phyloP scores from a whole-genome alignment of 179 eudicot genomes.

The Carnegiea gigantea region DNA sequence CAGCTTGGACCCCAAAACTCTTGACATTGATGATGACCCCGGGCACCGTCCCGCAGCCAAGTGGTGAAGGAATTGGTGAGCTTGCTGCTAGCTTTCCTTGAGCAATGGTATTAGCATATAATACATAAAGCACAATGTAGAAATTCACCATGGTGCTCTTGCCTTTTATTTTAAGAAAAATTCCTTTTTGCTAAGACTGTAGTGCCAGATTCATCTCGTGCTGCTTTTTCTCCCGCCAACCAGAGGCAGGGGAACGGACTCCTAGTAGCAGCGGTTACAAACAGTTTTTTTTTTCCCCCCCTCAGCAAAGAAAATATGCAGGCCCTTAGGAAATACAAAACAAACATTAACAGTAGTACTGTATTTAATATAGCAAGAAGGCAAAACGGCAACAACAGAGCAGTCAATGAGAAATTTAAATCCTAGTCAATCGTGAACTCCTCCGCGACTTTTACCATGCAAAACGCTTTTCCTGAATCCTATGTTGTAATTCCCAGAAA shows the following conservation, averaged over 20 bases:
- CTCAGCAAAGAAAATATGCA: constrained; percentile 4
- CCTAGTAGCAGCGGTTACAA: constrained; percentile 20
- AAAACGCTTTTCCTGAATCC: neutral
- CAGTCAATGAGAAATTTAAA: constrained; percentile 16
- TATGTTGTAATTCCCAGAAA: neutral
- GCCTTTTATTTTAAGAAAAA: constrained; percentile 13
- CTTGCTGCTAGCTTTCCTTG: constrained; percentile 3
- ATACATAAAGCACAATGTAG: constrained; percentile 11
- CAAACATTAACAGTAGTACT: neutral
- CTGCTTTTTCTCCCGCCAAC: constrained; percentile 3
- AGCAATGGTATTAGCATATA: constrained; percentile 8
- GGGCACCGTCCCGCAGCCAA: neutral
- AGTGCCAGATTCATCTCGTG: neutral
- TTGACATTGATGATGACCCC: constrained; percentile 28
- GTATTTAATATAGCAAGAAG: neutral
- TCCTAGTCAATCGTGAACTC: constrained; percentile 16
- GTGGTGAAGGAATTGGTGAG: neutral
- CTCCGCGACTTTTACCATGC: neutral
- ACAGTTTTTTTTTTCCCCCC: neutral
- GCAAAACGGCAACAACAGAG: constrained; percentile 10
- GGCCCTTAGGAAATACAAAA: neutral
- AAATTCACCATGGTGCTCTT: constrained; percentile 7
- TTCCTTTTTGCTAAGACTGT: constrained; percentile 6
- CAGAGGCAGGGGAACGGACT: neutral
- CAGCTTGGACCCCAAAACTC: constrained; percentile 33